These are phyloP conservation scores for Clitopilus passeckerianus DNA, from an alignment of 768 basidiomycete species.

Conservation along the genomic window DNA sequence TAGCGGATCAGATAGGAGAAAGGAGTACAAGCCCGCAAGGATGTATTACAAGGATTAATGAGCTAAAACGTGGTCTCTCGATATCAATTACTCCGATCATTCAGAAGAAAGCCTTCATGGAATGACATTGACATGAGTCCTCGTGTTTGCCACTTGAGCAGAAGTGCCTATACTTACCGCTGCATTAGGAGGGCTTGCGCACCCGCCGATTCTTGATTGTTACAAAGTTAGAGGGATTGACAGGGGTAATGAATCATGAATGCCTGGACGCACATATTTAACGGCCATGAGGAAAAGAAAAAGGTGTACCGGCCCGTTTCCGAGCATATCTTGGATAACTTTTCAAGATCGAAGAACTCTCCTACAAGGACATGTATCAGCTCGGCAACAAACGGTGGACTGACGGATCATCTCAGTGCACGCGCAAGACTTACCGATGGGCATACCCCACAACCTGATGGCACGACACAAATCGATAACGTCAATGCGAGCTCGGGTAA, in stretches of 20 bases:
- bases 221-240: conserved; percentile 4
- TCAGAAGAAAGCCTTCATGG: conserved; percentile 24
- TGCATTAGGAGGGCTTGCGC: conserved; percentile 68
- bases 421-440: conserved; percentile 42
- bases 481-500: conserved; percentile 2
- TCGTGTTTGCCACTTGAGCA: background rate
- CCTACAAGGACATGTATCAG: conserved; percentile 25
- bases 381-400: background rate
- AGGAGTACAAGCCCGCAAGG: background rate
- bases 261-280: conserved; percentile 53
- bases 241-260: background rate
- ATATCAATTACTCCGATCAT: background rate
- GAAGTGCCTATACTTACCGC: conserved; percentile 39
- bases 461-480: conserved; percentile 7
- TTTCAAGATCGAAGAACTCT: conserved; percentile 71
- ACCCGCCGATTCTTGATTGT: conserved; percentile 50
- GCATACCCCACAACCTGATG: conserved; percentile 66
- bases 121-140: background rate
- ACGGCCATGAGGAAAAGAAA: conserved; percentile 74
- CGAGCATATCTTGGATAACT: conserved; percentile 49
- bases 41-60: background rate
- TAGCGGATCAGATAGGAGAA: background rate
- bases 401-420: conserved; percentile 2
- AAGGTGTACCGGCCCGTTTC: conserved; percentile 62
- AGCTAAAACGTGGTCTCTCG: background rate